These are phyloP conservation scores for Pharnaceum exiguum DNA, from an alignment of 148 eudicot genomes.

Conservation along the genomic window DNA sequence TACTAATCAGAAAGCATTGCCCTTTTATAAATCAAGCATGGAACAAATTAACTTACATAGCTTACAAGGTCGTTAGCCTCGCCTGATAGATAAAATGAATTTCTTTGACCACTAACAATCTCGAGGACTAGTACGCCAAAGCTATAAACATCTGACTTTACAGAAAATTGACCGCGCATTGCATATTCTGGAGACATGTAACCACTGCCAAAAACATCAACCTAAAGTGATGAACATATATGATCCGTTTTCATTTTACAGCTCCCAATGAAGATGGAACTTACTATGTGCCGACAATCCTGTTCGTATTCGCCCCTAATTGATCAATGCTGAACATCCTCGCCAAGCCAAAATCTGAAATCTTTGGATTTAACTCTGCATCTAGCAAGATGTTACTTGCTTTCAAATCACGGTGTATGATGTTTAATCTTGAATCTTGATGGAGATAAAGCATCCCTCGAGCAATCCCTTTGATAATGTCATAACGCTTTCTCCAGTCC, in stretches of 20 bases:
- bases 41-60: slow-evolving; percentile 24
- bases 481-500: slow-evolving; percentile 12
- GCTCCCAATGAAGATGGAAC: background rate
- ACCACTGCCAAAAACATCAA: slow-evolving; percentile 12
- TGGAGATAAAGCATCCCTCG: slow-evolving; percentile 22
- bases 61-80: slow-evolving; percentile 19
- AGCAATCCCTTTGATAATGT: slow-evolving; percentile 17
- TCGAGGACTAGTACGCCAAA: slow-evolving; percentile 35
- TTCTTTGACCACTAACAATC: slow-evolving; percentile 34
- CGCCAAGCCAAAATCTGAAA: slow-evolving; percentile 33
- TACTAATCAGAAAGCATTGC: background rate
- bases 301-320: slow-evolving; percentile 21
- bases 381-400: slow-evolving; percentile 32
- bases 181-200: slow-evolving; percentile 37
- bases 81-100: slow-evolving; percentile 2
- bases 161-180: slow-evolving; percentile 24
- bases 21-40: background rate
- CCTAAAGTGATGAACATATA: background rate
- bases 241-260: background rate
- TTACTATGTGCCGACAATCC: slow-evolving; percentile 32
- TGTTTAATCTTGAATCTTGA: slow-evolving; percentile 28
- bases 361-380: slow-evolving; percentile 26
- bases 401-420: slow-evolving; percentile 33
- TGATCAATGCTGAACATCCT: slow-evolving; percentile 26
- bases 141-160: slow-evolving; percentile 37